Evolutionary conservation across 352 stramenopile genomes (phyloP).

Genomic region (Elongisporangium prolatum): DNA sequence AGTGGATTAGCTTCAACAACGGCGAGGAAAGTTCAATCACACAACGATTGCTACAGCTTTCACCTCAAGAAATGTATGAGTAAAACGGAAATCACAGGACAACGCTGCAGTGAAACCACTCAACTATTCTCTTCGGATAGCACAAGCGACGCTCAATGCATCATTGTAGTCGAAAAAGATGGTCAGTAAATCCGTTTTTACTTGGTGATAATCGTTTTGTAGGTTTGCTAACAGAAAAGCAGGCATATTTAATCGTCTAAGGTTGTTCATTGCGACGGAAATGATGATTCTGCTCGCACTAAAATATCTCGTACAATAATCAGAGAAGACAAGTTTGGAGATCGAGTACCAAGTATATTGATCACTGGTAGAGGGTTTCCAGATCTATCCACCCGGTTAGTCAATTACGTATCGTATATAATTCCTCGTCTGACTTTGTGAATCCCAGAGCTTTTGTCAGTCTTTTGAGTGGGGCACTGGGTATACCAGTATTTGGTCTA

Average conservation of each 20-base stretch:
- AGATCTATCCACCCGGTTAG: slow-evolving; percentile 88
- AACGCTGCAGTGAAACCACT: not conserved
- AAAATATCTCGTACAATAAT: not conserved
- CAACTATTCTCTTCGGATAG: slow-evolving; percentile 16
- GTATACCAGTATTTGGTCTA: slow-evolving; percentile 88
- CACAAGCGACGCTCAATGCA: slow-evolving; percentile 71
- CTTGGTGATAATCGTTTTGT: not conserved
- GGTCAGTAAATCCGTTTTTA: slow-evolving; percentile 32
- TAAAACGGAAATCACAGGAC: not conserved
- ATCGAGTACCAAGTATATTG: slow-evolving; percentile 87
- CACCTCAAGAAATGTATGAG: slow-evolving; percentile 44
- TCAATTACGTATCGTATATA: not conserved
- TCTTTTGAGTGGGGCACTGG: slow-evolving; percentile 59
- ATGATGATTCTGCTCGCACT: not conserved
- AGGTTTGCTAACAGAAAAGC: slow-evolving; percentile 7
- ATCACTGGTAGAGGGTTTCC: slow-evolving; percentile 93
- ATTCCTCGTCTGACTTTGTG: not conserved
- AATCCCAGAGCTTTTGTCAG: slow-evolving; percentile 82
- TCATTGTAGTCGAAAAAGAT: slow-evolving; percentile 95
- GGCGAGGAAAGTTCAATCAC: slow-evolving; percentile 75
- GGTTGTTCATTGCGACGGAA: slow-evolving; percentile 13
- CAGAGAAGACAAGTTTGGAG: slow-evolving; percentile 86
- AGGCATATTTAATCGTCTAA: slow-evolving; percentile 94
- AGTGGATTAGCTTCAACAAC: slow-evolving; percentile 51
- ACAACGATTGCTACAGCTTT: slow-evolving; percentile 57